Percentiles rank a stretch among this genome's conserved stretches.
phyloP scores from a whole-genome alignment of 495 filamentous ascomycete species.

The Penicillium daleae region DNA sequence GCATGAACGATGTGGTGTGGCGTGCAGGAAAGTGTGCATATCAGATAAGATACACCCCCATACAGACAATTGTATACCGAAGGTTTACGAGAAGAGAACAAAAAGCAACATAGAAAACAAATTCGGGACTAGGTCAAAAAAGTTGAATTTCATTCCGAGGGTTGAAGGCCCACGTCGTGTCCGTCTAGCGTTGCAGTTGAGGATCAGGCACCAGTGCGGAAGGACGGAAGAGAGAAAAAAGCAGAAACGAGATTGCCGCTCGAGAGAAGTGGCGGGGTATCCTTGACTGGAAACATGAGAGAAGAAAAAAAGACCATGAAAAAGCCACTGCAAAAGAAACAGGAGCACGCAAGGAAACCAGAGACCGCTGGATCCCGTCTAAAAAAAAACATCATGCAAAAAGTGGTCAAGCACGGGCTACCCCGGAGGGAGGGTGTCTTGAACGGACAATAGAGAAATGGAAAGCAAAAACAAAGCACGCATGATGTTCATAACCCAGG shows the following conservation, averaged over 20 bases:
- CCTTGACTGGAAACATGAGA: constrained; percentile 39
- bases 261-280: constrained; percentile 43
- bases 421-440: neutral
- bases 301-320: constrained; percentile 7
- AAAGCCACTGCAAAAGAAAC: constrained; percentile 11
- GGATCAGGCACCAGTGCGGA: constrained; percentile 24
- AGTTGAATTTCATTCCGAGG: constrained; percentile 1
- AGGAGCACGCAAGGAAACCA: constrained; percentile 4
- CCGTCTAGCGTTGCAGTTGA: constrained; percentile 10
- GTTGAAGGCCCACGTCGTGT: neutral
- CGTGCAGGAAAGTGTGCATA: neutral
- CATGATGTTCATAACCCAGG: constrained; percentile 13
- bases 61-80: too few species aligned
- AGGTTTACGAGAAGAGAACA: neutral
- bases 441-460: too few species aligned
- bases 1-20: neutral
- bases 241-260: constrained; percentile 28
- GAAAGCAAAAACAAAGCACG: constrained; percentile 4
- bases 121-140: constrained; percentile 2
- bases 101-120: neutral
- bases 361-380: constrained; percentile 6
- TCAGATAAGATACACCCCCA: constrained; percentile 3
- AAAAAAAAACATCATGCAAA: neutral
- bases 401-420: neutral
- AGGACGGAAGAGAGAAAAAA: constrained; percentile 20